These are phyloP conservation scores for Fraxinus baroniana DNA, from an alignment of 305 asterid genomes.

Conservation along the genomic window DNA sequence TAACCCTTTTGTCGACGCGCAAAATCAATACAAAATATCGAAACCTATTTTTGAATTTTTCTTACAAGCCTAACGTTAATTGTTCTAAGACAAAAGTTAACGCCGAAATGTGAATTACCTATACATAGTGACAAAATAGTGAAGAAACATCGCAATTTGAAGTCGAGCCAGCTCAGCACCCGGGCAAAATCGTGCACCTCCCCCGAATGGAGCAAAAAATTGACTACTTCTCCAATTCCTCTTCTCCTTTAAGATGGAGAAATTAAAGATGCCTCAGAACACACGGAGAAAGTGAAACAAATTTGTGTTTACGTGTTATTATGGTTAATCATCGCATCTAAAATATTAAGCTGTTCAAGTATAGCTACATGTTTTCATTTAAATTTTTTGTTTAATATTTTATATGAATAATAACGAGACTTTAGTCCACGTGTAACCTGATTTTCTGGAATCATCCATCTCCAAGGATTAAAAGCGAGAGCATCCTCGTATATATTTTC, in stretches of 20 bases:
- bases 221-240: slow-evolving; percentile 81
- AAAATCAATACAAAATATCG: neutral
- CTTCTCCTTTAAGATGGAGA: slow-evolving; percentile 51
- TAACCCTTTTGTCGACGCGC: neutral
- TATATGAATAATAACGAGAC: neutral
- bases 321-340: neutral
- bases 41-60: neutral
- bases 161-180: slow-evolving; percentile 96
- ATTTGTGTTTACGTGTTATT: neutral
- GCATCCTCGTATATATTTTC: slow-evolving; percentile 58
- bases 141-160: slow-evolving; percentile 82
- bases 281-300: neutral
- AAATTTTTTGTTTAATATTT: neutral
- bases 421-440: slow-evolving; percentile 42
- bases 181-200: slow-evolving; percentile 88
- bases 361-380: neutral
- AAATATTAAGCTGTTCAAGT: neutral
- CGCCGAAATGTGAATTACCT: slow-evolving; percentile 38
- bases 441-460: slow-evolving; percentile 76
- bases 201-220: slow-evolving; percentile 81
- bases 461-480: slow-evolving; percentile 79
- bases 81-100: neutral
- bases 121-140: slow-evolving; percentile 62
- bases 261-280: neutral
- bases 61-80: neutral